A percentile compares a stretch with the other conserved stretches of the same genome.
These are phyloP conservation scores for Acacia melanoxylon DNA, from an alignment of 306 rosid genomes.

Conservation along the genomic window DNA sequence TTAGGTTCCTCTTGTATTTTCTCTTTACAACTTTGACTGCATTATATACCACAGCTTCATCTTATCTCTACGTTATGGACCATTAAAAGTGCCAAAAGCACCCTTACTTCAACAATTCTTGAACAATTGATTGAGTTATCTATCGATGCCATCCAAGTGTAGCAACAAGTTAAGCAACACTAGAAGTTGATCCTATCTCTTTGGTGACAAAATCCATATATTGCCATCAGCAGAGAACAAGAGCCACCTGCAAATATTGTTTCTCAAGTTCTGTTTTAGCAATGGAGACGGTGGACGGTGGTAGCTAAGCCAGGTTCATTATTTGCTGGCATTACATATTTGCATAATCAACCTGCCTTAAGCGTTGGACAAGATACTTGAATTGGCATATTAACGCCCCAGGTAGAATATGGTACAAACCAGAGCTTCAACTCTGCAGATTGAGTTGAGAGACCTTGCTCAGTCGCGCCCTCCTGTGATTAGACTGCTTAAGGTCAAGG, in stretches of 20 bases:
- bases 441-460: background rate
- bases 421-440: background rate
- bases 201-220: background rate
- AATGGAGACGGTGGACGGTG: background rate
- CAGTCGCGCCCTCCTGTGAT: background rate
- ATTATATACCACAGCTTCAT: background rate
- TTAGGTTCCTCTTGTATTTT: background rate
- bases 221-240: background rate
- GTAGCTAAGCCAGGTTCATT: background rate
- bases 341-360: background rate
- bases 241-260: background rate
- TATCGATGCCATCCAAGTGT: background rate
- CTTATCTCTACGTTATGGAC: background rate
- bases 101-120: background rate
- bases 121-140: background rate
- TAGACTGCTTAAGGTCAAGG: background rate
- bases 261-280: background rate
- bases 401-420: background rate
- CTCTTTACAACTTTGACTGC: background rate
- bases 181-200: background rate
- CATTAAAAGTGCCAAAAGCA: background rate
- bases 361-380: background rate
- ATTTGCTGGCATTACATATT: background rate
- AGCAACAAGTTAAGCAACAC: background rate
- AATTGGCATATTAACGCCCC: background rate